Conservation (phyloP, 2,329 filamentous ascomycete species). For the Penicillium crustosum region DNA sequence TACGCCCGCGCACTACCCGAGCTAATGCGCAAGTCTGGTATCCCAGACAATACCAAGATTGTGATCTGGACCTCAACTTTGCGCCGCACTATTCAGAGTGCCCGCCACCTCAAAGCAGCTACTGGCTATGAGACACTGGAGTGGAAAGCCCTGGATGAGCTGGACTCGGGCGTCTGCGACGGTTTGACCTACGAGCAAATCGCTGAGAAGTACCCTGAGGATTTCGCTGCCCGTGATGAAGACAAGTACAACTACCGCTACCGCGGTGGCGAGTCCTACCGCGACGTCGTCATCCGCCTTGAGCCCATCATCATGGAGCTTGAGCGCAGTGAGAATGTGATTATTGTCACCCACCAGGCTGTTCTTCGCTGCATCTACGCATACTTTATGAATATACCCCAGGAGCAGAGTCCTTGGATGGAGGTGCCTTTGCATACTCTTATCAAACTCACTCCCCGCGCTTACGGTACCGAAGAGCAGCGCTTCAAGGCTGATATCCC, state of each 20-base stretch:
- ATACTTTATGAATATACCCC: slow-evolving; percentile 97
- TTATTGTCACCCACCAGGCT: slow-evolving; percentile 97
- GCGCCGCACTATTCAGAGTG: slow-evolving; percentile 86
- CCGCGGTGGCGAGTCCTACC: slow-evolving; percentile 90
- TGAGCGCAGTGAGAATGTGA: slow-evolving; percentile 91
- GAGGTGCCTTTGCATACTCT: slow-evolving; percentile 94
- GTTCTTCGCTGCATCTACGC: slow-evolving; percentile 96
- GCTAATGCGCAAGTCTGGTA: slow-evolving; percentile 80
- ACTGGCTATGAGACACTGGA: slow-evolving; percentile 83
- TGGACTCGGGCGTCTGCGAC: slow-evolving; percentile 95
- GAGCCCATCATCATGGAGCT: slow-evolving; percentile 99
- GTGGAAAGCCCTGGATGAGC: slow-evolving; percentile 97
- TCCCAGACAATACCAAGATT: slow-evolving; percentile 64
- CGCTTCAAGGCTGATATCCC: slow-evolving; percentile 87
- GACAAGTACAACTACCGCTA: slow-evolving; percentile 99
- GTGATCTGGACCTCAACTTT: slow-evolving; percentile 76
- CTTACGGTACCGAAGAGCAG: slow-evolving; percentile 90
- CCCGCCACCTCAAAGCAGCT: slow-evolving; percentile 72
- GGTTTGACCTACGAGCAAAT: slow-evolving; percentile 96
- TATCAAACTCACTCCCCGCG: slow-evolving; percentile 92
- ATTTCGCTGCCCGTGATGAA: slow-evolving; percentile 92
- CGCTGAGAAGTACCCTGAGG: slow-evolving; percentile 84
- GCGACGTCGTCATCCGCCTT: slow-evolving; percentile 93
- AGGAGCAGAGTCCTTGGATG: slow-evolving; percentile 95
- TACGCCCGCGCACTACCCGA: slow-evolving; percentile 84